Evolutionary conservation across 2,329 filamentous ascomycete genomes (phyloP).

Genomic region (Didymella arachidicola): DNA sequence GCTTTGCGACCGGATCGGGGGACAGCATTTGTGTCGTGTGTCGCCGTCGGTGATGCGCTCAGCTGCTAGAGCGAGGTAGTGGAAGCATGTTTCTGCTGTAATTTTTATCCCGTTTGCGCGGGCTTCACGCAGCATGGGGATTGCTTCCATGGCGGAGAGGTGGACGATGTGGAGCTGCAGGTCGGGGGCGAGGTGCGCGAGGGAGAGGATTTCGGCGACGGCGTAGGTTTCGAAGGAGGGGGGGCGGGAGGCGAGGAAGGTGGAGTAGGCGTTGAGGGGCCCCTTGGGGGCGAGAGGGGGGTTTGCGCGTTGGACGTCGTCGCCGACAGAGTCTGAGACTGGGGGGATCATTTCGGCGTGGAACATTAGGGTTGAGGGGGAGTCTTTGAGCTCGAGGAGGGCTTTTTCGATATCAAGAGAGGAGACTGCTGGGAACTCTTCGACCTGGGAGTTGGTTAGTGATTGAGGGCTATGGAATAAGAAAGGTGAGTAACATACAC

Average conservation of each 20-base stretch:
- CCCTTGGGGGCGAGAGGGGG: constrained; percentile 76
- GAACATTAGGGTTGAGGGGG: constrained; percentile 95
- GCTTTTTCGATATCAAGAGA: constrained; percentile 78
- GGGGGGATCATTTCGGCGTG: constrained; percentile 98
- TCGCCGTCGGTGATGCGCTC: constrained; percentile 85
- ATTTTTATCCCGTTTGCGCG: constrained; percentile 79
- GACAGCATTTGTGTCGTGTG: constrained; percentile 93
- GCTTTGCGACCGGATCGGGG: constrained; percentile 79
- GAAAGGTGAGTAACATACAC: constrained; percentile 69
- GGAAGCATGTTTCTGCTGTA: constrained; percentile 94
- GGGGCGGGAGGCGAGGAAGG: constrained; percentile 90
- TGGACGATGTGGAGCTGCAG: constrained; percentile 94
- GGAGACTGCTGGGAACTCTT: constrained; percentile 94
- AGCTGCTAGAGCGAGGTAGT: constrained; percentile 85
- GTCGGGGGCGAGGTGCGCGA: constrained; percentile 79
- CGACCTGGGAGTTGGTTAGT: constrained; percentile 65
- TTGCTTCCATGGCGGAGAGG: constrained; percentile 85
- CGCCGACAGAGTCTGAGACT: constrained; percentile 78
- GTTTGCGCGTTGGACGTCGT: constrained; percentile 73
- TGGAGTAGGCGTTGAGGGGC: constrained; percentile 79
- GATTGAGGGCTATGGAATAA: not conserved
- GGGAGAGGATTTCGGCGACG: constrained; percentile 82
- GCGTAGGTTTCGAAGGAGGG: constrained; percentile 91
- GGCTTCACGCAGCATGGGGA: constrained; percentile 79
- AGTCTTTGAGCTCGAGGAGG: constrained; percentile 80